Percentiles rank a stretch among this genome's conserved stretches.
phyloP scores from a whole-genome alignment of 2,329 filamentous ascomycete genomes.

The Moelleriella libera region DNA sequence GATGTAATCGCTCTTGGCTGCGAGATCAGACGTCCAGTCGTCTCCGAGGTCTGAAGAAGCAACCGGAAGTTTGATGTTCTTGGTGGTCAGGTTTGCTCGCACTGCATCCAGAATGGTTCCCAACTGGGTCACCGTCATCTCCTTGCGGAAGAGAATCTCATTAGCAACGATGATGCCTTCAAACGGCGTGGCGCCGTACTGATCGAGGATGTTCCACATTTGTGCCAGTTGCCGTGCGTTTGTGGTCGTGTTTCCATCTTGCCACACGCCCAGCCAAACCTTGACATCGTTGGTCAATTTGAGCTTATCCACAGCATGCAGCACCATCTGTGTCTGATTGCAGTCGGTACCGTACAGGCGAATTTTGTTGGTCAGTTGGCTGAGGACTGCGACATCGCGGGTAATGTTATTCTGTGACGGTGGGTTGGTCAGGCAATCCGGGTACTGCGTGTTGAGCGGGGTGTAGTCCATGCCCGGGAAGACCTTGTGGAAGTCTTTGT shows the following conservation, averaged over 20 bases:
- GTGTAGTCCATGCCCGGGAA: conserved; percentile 96
- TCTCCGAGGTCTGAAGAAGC: conserved; percentile 83
- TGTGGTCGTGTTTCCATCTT: conserved; percentile 70
- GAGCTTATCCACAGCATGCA: conserved; percentile 66
- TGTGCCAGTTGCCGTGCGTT: conserved; percentile 69
- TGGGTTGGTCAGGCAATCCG: conserved; percentile 61
- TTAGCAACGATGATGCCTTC: conserved; percentile 73
- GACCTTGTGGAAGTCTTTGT: conserved; percentile 72
- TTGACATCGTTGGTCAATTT: conserved; percentile 61
- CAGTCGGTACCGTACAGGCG: conserved; percentile 92
- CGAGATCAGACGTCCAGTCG: conserved; percentile 64
- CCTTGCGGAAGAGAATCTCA: conserved; percentile 62
- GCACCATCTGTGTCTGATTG: conserved; percentile 90
- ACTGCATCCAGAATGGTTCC: conserved; percentile 52
- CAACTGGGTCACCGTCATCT: conserved; percentile 53
- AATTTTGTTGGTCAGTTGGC: conserved; percentile 76
- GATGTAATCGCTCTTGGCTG: conserved; percentile 62
- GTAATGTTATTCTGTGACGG: conserved; percentile 93
- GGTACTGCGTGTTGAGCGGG: conserved; percentile 80
- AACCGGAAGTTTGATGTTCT: conserved; percentile 57
- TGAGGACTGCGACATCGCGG: conserved; percentile 76
- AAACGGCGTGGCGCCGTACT: conserved; percentile 55
- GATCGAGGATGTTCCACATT: conserved; percentile 72
- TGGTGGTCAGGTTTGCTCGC: conserved; percentile 54
- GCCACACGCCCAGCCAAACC: conserved; percentile 91